A percentile compares a stretch with the other conserved stretches of the same genome.
phyloP scores from a whole-genome alignment of 148 eudicot species.

The Talinum fruticosum region DNA sequence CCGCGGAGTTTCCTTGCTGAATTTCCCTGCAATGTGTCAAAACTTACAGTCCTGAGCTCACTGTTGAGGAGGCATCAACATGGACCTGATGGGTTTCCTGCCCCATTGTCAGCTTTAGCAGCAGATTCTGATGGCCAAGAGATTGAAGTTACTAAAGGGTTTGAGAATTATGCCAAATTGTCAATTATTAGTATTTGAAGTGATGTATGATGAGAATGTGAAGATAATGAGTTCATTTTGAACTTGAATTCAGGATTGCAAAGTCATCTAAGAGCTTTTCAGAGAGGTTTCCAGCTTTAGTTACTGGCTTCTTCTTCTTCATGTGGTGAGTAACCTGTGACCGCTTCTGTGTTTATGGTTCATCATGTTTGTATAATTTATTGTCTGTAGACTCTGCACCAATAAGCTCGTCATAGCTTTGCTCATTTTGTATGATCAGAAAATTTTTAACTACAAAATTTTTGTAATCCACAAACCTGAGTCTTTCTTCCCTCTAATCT shows the following conservation, averaged over 20 bases:
- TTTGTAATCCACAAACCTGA: neutral
- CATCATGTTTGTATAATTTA: neutral
- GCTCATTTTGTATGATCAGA: neutral
- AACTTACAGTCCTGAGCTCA: slow-evolving; percentile 9
- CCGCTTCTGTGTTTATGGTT: neutral
- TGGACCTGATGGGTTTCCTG: neutral
- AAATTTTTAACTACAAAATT: neutral
- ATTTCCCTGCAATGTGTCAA: slow-evolving; percentile 8
- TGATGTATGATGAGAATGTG: neutral
- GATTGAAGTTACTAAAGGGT: slow-evolving; percentile 17
- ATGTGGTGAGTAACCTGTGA: neutral
- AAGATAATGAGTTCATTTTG: neutral
- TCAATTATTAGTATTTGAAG: neutral
- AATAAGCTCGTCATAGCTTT: neutral
- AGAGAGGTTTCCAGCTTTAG: slow-evolving; percentile 11
- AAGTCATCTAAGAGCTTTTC: slow-evolving; percentile 15
- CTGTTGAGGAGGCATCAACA: slow-evolving; percentile 3
- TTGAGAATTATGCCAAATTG: neutral
- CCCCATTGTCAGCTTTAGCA: slow-evolving; percentile 18
- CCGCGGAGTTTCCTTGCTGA: slow-evolving; percentile 6
- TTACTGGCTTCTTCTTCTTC: slow-evolving; percentile 14
- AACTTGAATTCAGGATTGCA: slow-evolving; percentile 12
- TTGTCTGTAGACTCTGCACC: neutral
- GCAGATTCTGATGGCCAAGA: slow-evolving; percentile 23
- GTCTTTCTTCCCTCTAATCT: neutral